Percentiles rank a stretch among this genome's conserved stretches.
Evolutionary conservation across 495 filamentous ascomycete genomes (phyloP).

Genomic region (Daldinia grandis): DNA sequence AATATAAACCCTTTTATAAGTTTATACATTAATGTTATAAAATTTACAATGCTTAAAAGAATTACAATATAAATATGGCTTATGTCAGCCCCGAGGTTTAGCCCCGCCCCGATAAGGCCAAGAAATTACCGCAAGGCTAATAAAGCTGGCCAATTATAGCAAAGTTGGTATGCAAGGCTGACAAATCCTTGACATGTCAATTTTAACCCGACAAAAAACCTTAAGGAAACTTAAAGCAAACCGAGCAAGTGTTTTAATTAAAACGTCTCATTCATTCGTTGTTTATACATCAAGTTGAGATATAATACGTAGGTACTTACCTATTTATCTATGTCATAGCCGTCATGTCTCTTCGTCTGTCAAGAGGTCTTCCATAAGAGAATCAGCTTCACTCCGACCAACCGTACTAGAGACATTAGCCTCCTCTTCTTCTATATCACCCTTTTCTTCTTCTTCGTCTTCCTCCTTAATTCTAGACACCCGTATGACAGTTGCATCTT

Average conservation of each 20-base stretch:
- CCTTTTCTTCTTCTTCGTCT: constrained; percentile 42
- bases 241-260: neutral
- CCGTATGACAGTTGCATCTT: constrained; percentile 40
- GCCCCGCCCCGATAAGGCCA: too few relatives aligned
- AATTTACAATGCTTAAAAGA: too few relatives aligned
- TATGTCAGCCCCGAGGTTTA: too few relatives aligned
- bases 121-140: too few relatives aligned
- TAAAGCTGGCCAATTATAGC: too few relatives aligned
- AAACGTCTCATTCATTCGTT: constrained; percentile 17
- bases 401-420: constrained; percentile 22
- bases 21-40: too few relatives aligned
- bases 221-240: too few relatives aligned
- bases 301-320: constrained; percentile 7
- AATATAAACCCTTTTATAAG: too few relatives aligned
- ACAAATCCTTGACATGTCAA: too few relatives aligned
- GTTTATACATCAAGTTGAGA: constrained; percentile 14
- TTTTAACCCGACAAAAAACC: too few relatives aligned
- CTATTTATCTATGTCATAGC: constrained; percentile 6
- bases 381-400: constrained; percentile 38
- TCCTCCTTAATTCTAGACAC: constrained; percentile 50
- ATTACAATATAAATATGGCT: too few relatives aligned
- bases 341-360: constrained; percentile 53
- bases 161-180: too few relatives aligned
- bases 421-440: constrained; percentile 44
- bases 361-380: constrained; percentile 55